phyloP scores from a whole-genome alignment of 441 rosid genomes.

The Metrosideros polymorpha region DNA sequence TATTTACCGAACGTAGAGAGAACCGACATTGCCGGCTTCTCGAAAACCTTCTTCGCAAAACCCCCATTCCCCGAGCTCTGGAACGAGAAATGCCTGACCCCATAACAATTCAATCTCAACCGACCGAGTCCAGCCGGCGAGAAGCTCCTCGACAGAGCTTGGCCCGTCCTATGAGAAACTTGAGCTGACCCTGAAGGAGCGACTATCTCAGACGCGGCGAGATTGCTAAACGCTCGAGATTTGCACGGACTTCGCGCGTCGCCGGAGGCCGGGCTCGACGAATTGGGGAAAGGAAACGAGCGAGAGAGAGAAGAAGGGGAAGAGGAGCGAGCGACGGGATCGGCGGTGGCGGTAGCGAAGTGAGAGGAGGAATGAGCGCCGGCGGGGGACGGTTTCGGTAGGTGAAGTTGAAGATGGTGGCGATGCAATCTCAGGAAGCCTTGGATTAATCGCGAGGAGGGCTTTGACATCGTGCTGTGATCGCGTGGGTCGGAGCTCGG shows the following conservation, averaged over 20 bases:
- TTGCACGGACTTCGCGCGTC: neutral
- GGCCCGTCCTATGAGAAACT: neutral
- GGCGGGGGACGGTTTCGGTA: neutral
- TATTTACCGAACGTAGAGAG: conserved; percentile 48
- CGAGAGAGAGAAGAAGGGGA: neutral
- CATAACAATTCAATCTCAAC: conserved; percentile 16
- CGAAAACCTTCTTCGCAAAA: conserved; percentile 39
- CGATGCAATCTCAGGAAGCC: conserved; percentile 34
- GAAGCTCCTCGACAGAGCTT: neutral
- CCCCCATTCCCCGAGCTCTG: conserved; percentile 24
- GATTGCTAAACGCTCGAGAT: neutral
- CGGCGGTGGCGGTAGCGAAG: neutral
- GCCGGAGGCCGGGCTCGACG: neutral
- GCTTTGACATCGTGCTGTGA: conserved; percentile 32
- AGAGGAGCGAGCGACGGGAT: neutral
- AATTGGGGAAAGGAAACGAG: neutral
- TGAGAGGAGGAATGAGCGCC: neutral
- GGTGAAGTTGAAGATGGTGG: conserved; percentile 12
- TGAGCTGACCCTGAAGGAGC: neutral
- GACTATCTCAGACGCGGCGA: neutral
- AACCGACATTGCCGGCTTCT: conserved; percentile 43
- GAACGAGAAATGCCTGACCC: conserved; percentile 33
- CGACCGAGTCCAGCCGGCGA: neutral
- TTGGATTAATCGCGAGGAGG: conserved; percentile 33
- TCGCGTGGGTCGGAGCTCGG: neutral